Conservation (phyloP, 192 early-diverging fungal genomes). For the Rhizophagus sp. region DNA sequence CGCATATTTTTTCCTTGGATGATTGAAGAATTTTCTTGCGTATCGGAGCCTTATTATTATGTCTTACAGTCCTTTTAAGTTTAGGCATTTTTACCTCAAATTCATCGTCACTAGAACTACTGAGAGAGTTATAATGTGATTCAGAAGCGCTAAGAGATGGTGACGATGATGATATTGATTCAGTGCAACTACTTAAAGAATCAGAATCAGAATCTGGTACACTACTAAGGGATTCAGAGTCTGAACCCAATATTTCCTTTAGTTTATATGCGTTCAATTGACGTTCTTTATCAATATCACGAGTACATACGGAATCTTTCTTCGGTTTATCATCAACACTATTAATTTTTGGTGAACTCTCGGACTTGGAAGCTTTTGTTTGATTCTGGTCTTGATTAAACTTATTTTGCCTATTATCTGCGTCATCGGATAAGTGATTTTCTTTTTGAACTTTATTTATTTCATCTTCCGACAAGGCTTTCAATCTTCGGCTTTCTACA, state of each 20-base stretch:
- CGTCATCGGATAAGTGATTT: not conserved
- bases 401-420: not conserved
- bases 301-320: not conserved
- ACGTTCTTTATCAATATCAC: not conserved
- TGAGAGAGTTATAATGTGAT: not conserved
- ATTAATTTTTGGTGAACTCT: not conserved
- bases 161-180: not conserved
- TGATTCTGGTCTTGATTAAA: not conserved
- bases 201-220: not conserved
- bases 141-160: not conserved
- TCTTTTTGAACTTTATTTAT: too few species aligned
- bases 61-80: not conserved
- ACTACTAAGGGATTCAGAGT: conserved; percentile 4
- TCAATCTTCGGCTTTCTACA: conserved; percentile 48
- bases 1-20: conserved; percentile 22
- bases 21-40: not conserved
- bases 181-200: not conserved
- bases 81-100: not conserved
- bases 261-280: not conserved
- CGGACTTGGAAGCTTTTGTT: not conserved
- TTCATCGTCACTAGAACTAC: not conserved
- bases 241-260: not conserved
- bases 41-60: not conserved
- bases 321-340: not conserved
- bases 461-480: conserved; percentile 2